Conservation (phyloP, 306 rosid genomes). For the Purshia tridentata region DNA sequence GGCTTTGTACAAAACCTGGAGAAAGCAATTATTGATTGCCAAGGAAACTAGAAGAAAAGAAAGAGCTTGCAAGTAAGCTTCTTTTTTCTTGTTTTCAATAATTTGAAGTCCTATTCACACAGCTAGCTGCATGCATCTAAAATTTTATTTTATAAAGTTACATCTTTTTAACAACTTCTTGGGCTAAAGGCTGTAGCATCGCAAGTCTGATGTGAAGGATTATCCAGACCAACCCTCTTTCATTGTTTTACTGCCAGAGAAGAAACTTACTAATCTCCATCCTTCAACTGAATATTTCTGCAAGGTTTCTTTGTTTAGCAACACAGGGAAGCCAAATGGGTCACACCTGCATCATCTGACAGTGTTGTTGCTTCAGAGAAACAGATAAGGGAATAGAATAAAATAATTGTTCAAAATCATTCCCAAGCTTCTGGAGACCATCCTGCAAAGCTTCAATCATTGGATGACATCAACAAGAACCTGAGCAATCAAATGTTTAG, state of each 20-base stretch:
- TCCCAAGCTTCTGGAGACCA: constrained; percentile 31
- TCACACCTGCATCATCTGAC: constrained; percentile 45
- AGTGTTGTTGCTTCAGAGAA: constrained; percentile 27
- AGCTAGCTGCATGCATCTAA: neutral
- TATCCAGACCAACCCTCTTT: constrained; percentile 83
- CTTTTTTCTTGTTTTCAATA: constrained; percentile 13
- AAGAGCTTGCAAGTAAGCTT: constrained; percentile 57
- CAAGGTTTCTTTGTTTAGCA: constrained; percentile 82
- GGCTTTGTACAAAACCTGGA: constrained; percentile 67
- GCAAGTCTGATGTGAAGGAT: constrained; percentile 44
- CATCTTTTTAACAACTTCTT: constrained; percentile 46
- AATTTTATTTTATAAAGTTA: neutral
- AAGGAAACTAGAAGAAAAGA: constrained; percentile 82
- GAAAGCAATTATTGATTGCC: constrained; percentile 70
- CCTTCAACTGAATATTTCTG: constrained; percentile 78
- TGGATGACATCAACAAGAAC: constrained; percentile 33
- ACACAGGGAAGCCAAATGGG: constrained; percentile 82
- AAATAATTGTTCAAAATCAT: constrained; percentile 36
- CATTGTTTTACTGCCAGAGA: constrained; percentile 74
- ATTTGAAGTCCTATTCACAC: constrained; percentile 10
- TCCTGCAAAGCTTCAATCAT: constrained; percentile 28
- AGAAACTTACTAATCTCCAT: constrained; percentile 59
- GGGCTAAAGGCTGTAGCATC: constrained; percentile 86
- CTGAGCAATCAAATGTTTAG: constrained; percentile 62
- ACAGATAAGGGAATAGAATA: constrained; percentile 28